These are phyloP conservation scores for Candida nitratophila DNA, from an alignment of 805 yeast genomes.

Conservation along the genomic window DNA sequence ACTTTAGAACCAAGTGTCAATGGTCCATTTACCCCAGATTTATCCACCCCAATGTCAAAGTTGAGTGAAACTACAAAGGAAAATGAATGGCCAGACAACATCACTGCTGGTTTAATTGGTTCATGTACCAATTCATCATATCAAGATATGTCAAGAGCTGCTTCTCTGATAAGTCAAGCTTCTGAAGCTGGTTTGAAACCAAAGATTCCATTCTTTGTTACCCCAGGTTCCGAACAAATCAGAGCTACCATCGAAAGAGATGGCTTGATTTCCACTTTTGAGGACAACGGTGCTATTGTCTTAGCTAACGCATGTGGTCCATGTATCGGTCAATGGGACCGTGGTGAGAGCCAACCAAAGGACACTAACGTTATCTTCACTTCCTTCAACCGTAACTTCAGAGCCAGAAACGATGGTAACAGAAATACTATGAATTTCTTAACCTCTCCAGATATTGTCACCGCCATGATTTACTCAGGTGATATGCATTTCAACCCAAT, in stretches of 20 bases:
- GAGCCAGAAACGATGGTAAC: slow-evolving; percentile 97
- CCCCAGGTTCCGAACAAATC: slow-evolving; percentile 98
- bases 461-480: slow-evolving; percentile 94
- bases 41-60: slow-evolving; percentile 90
- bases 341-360: slow-evolving; percentile 78
- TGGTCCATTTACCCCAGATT: slow-evolving; percentile 98
- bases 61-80: slow-evolving; percentile 76
- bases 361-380: slow-evolving; percentile 96
- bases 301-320: slow-evolving; percentile 99
- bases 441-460: slow-evolving; percentile 94
- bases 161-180: slow-evolving; percentile 87
- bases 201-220: slow-evolving; percentile 85
- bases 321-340: slow-evolving; percentile 99
- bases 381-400: slow-evolving; percentile 96
- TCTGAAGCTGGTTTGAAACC: slow-evolving; percentile 86
- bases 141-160: slow-evolving; percentile 97
- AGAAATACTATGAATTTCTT: slow-evolving; percentile 95
- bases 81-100: slow-evolving; percentile 89
- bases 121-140: slow-evolving; percentile 98
- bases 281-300: slow-evolving; percentile 88
- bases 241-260: slow-evolving; percentile 98
- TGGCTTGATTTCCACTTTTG: slow-evolving; percentile 83
- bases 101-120: slow-evolving; percentile 93
- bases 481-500: slow-evolving; percentile 94
- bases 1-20: slow-evolving; percentile 92